phyloP scores from a whole-genome alignment of 2,329 filamentous ascomycete species.

The Fusarium tjaetaba region DNA sequence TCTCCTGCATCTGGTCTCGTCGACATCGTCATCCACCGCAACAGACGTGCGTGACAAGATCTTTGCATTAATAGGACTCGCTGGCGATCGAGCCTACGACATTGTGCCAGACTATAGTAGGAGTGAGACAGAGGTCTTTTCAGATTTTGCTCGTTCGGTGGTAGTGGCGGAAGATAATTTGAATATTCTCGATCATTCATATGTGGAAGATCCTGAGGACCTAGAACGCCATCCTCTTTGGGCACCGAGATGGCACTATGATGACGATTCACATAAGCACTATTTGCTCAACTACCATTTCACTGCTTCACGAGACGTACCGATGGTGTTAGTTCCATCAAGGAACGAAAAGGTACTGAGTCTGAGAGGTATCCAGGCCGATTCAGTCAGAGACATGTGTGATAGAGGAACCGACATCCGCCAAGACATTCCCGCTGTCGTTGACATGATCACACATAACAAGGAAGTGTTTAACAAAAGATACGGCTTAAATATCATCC shows the following conservation, averaged over 20 bases:
- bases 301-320: neutral
- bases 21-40: rapidly evolving
- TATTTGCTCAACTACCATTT: rapidly evolving
- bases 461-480: rapidly evolving
- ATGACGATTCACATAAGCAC: rapidly evolving
- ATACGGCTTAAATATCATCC: neutral
- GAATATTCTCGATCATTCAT: neutral
- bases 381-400: neutral
- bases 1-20: neutral
- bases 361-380: neutral
- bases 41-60: neutral
- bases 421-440: rapidly evolving
- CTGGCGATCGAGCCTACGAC: neutral
- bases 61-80: neutral
- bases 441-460: neutral
- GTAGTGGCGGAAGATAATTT: rapidly evolving
- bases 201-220: neutral
- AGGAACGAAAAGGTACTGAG: rapidly evolving
- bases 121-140: neutral
- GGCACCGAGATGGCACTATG: neutral
- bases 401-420: neutral
- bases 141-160: neutral
- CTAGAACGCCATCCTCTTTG: neutral
- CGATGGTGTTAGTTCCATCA: rapidly evolving
- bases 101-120: neutral